phyloP scores from a whole-genome alignment of 768 basidiomycete genomes.

The Leccinum fibrillosum region DNA sequence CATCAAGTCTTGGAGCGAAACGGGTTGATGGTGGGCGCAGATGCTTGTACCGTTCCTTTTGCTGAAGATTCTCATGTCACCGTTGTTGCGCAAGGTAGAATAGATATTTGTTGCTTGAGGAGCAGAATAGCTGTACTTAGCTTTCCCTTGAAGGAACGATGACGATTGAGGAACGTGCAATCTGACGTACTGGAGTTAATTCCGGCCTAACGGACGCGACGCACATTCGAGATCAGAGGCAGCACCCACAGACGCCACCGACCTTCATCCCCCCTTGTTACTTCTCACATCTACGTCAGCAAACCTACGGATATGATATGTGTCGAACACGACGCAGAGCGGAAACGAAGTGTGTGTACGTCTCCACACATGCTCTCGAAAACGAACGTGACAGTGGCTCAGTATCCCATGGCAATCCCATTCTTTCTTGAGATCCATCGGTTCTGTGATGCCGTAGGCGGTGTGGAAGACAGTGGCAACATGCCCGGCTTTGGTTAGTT shows the following conservation, averaged over 20 bases:
- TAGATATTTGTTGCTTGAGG: neutral
- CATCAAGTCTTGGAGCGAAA: slow-evolving; percentile 38
- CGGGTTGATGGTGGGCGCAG: neutral
- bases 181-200: neutral
- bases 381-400: slow-evolving; percentile 1
- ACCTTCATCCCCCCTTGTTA: neutral
- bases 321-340: neutral
- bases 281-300: neutral
- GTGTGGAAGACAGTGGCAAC: slow-evolving; percentile 81
- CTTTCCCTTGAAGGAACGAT: neutral
- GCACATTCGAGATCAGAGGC: slow-evolving; percentile 51
- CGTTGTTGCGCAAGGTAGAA: neutral
- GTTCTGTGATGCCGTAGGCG: slow-evolving; percentile 72
- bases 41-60: slow-evolving; percentile 2
- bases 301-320: neutral
- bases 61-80: slow-evolving; percentile 2
- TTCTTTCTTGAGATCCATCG: slow-evolving; percentile 82
- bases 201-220: neutral
- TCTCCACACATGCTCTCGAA: neutral
- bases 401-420: slow-evolving; percentile 81
- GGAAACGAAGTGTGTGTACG: neutral
- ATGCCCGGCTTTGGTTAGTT: slow-evolving; percentile 87
- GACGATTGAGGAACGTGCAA: neutral
- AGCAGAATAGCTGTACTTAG: neutral
- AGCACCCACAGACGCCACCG: slow-evolving; percentile 42